Percentiles rank a stretch among this genome's conserved stretches.
Conservation (phyloP, 768 basidiomycete species). For the Pholiota conissans region DNA sequence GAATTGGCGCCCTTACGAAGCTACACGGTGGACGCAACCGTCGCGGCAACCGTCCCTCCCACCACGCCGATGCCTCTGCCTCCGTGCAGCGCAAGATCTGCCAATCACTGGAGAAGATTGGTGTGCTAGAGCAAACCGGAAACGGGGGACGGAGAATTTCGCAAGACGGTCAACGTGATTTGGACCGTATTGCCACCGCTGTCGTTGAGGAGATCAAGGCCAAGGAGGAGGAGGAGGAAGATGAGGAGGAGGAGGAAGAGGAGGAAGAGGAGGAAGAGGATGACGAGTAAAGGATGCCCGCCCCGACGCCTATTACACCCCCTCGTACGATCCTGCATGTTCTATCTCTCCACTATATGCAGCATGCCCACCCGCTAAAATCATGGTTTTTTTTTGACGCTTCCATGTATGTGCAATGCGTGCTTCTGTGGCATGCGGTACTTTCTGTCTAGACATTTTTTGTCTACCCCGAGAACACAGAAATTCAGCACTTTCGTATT, state of each 20-base stretch:
- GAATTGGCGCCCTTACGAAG: conserved; percentile 91
- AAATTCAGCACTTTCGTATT: background rate
- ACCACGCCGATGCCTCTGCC: conserved; percentile 84
- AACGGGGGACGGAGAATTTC: conserved; percentile 95
- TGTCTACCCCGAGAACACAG: background rate
- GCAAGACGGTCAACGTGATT: conserved; percentile 95
- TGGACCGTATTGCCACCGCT: conserved; percentile 91
- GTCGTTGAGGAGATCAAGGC: conserved; percentile 79
- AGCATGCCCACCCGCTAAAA: conserved; percentile 39
- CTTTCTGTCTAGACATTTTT: background rate
- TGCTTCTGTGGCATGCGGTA: background rate
- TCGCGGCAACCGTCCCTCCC: conserved; percentile 95
- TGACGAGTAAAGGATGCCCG: conserved; percentile 40
- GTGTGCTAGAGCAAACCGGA: conserved; percentile 90
- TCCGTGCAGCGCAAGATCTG: conserved; percentile 94
- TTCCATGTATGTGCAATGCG: conserved; percentile 3
- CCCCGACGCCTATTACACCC: conserved; percentile 5
- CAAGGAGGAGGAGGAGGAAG: conserved; percentile 74
- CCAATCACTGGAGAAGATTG: conserved; percentile 98
- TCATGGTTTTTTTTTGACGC: conserved; percentile 19
- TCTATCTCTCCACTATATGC: conserved; percentile 38
- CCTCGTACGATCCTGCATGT: conserved; percentile 40
- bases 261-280: conserved; percentile 60
- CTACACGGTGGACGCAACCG: conserved; percentile 96
- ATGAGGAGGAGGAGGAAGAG: conserved; percentile 72